Evolutionary conservation across 2,329 filamentous ascomycete species (phyloP).

Genomic region (Hawksworthiomyces lignivorus): DNA sequence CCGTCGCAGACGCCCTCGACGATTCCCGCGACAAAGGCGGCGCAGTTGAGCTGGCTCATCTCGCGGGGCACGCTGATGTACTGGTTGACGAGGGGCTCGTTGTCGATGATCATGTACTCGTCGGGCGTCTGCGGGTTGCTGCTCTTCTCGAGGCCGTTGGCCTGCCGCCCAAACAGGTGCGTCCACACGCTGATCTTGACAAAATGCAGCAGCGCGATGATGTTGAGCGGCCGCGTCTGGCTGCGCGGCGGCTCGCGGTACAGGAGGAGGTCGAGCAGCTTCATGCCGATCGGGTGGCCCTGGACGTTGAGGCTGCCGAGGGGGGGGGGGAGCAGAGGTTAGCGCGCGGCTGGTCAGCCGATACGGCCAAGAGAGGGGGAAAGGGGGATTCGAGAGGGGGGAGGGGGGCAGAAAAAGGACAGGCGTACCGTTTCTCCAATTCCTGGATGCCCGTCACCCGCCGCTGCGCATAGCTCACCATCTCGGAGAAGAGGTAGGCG

Average conservation of each 20-base stretch:
- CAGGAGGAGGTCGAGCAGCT: constrained; percentile 89
- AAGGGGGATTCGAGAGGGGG: background rate
- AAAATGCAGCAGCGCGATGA: constrained; percentile 88
- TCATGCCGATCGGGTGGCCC: constrained; percentile 89
- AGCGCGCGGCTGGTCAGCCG: constrained; percentile 4
- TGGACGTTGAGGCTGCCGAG: constrained; percentile 70
- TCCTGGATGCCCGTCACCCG: constrained; percentile 89
- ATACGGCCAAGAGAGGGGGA: background rate
- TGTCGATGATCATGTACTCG: constrained; percentile 99
- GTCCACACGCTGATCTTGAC: constrained; percentile 90
- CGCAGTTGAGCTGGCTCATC: constrained; percentile 94
- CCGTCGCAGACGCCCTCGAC: constrained; percentile 95
- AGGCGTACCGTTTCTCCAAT: constrained; percentile 71
- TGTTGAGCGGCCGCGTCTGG: constrained; percentile 71
- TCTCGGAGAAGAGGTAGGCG: constrained; percentile 91
- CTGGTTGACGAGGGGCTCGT: constrained; percentile 90
- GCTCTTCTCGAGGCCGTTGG: constrained; percentile 87
- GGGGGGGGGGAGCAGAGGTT: constrained; percentile 1
- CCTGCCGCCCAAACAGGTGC: constrained; percentile 83
- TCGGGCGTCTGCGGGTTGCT: constrained; percentile 73
- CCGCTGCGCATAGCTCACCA: constrained; percentile 90
- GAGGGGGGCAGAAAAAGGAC: background rate
- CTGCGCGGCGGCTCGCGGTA: constrained; percentile 67
- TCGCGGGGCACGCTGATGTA: constrained; percentile 91
- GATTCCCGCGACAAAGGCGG: constrained; percentile 89